A percentile compares a stretch with the other conserved stretches of the same genome.
phyloP scores from a whole-genome alignment of 352 stramenopile species.

The Poterioochromonas sp. region DNA sequence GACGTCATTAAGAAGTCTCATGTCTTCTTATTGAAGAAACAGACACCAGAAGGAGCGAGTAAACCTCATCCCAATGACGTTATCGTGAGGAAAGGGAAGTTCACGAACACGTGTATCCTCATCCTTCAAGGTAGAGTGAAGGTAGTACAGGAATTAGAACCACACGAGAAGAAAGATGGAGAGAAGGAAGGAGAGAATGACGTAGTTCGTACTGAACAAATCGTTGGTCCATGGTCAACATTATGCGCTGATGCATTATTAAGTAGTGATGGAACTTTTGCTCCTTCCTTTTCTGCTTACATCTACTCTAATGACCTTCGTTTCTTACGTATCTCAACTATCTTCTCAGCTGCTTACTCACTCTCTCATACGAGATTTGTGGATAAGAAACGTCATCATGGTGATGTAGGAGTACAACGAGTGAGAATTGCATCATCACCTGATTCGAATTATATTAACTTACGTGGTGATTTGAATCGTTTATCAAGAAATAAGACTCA shows the following conservation, averaged over 20 bases:
- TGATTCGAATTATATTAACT: no score
- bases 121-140: constrained; percentile 5
- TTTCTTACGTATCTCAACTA: constrained; percentile 33
- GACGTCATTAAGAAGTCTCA: neutral
- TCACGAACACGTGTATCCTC: neutral
- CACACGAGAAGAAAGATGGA: no score
- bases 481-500: no score
- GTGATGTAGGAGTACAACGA: no score
- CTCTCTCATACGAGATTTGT: no score
- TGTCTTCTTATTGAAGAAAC: neutral
- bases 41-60: neutral
- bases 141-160: neutral
- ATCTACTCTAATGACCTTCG: constrained; percentile 40
- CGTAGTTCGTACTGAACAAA: neutral
- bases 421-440: no score
- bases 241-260: constrained; percentile 52
- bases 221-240: constrained; percentile 55
- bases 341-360: no score
- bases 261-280: constrained; percentile 44
- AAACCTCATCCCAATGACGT: constrained; percentile 2
- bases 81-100: neutral
- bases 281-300: constrained; percentile 59
- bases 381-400: no score
- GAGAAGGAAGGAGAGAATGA: neutral
- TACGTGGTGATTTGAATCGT: no score